Conservation (phyloP, 177 flowering plant species). For the Vitis hybrid region DNA sequence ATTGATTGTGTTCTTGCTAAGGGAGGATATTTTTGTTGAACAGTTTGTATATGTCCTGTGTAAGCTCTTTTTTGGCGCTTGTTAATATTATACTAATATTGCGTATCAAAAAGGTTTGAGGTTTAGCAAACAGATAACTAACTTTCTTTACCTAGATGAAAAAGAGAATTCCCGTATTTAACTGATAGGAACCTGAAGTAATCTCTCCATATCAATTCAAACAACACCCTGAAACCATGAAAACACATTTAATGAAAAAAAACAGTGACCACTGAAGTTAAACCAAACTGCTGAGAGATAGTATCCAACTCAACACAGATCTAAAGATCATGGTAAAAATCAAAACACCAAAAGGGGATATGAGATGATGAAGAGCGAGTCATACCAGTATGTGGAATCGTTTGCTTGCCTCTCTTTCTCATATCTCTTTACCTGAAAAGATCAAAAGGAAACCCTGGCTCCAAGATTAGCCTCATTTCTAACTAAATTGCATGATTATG, state of each 20-base stretch:
- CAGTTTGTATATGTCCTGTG: too few relatives aligned
- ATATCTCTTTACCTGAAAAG: slow-evolving; percentile 78
- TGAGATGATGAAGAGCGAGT: slow-evolving; percentile 5
- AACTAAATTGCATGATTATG: neutral
- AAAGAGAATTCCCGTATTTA: slow-evolving; percentile 77
- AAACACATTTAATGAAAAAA: slow-evolving; percentile 6
- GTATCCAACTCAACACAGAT: neutral
- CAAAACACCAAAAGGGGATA: neutral
- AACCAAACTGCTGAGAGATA: too few relatives aligned
- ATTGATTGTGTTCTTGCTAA: too few relatives aligned
- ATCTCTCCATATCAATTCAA: slow-evolving; percentile 95
- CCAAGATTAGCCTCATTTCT: slow-evolving; percentile 2
- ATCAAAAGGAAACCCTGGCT: slow-evolving; percentile 5
- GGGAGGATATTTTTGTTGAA: too few relatives aligned
- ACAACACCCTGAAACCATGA: slow-evolving; percentile 73
- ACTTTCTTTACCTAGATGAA: slow-evolving; percentile 62
- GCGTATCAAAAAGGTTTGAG: neutral
- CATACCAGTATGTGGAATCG: slow-evolving; percentile 91
- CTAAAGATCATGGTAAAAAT: neutral
- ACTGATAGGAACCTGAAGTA: slow-evolving; percentile 86
- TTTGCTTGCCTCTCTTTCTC: slow-evolving; percentile 74
- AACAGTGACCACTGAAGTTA: neutral
- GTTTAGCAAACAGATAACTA: neutral
- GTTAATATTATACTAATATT: too few relatives aligned
- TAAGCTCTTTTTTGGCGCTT: too few relatives aligned